phyloP scores from a whole-genome alignment of 257 asterid species.

The Solanum chmielewskii region DNA sequence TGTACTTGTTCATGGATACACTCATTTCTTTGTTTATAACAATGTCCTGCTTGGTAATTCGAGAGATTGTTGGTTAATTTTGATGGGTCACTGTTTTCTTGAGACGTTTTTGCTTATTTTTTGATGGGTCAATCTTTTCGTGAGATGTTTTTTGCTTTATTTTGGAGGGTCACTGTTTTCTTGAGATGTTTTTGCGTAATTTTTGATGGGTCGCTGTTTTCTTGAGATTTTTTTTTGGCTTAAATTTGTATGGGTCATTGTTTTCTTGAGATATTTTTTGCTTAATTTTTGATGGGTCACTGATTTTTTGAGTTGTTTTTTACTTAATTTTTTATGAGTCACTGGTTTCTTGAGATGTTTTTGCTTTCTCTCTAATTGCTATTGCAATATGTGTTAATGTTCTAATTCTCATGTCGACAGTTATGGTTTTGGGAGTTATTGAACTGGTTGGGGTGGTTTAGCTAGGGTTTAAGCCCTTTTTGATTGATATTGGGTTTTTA shows the following conservation, averaged over 20 bases:
- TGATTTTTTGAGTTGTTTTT: not conserved
- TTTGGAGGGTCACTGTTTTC: not conserved
- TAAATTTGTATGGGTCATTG: not conserved
- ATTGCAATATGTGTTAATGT: not conserved
- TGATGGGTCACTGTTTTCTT: not conserved
- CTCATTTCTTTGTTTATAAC: not conserved
- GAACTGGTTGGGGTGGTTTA: not conserved
- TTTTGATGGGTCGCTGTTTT: not conserved
- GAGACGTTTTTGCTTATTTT: not conserved
- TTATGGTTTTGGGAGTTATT: not conserved
- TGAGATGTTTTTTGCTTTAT: not conserved
- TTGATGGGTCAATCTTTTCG: not conserved
- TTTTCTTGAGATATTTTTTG: not conserved
- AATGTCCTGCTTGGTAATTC: not conserved
- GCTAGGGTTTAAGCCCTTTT: not conserved
- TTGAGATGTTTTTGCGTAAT: not conserved
- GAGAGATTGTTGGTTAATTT: not conserved
- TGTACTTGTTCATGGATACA: not conserved
- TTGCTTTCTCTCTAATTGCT: not conserved
- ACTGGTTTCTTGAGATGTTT: not conserved
- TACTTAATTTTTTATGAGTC: not conserved
- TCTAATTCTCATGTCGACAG: not conserved
- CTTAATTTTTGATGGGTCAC: not conserved
- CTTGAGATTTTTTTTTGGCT: not conserved
- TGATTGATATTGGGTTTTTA: not conserved